Base-by-base conservation (phyloP, 2,329 filamentous ascomycete genomes). In the Aspergillus amoenus region DNA sequence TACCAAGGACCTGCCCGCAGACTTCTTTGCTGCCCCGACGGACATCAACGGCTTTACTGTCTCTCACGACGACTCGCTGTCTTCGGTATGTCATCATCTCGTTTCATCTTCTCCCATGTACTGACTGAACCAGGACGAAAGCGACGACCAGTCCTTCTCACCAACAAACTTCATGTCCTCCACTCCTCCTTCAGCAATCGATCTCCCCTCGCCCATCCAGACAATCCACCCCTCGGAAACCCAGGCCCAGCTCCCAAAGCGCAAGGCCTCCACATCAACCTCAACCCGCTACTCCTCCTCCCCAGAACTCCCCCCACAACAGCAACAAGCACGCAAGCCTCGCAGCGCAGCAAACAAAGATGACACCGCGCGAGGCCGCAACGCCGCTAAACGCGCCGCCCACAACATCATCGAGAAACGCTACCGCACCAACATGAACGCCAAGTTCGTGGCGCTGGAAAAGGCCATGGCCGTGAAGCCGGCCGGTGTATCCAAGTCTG, bases 391-490 rank as follows among this genome's bases (percentile, higher is more conserved):
- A 58, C 70, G 73, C 4, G 73, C 73, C 15, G 73, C 73, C 3
- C 73, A 76, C 63, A 76, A 76, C 61, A 70, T 75, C 63, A 75
- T 76, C 50, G 73, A 76, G 57, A 76, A 75, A 60, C 73, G 73
- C 11, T 76, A 76, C 56, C 72, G 73, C 37, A 75, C 73, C 49
- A 76, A 76, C 63, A 75, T 76, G 73, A 76, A 76, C 49, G 72
- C 73, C 64, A 76, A 76, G 44, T 75, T 76, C 47, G 66, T 75
- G 1, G 65, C 73, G 0, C 62, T 76, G n/a, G 73, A 74, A 45
- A 70, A 75, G 53, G 72, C 71, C 9, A 73, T 74, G 57, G 66
- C 63, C 41, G 62, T 66, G 4, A 63, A 39, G 40, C 11, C 51
- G 0, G 58, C 64, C n/a, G 64, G 66, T 1, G 37, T 42, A 5